Evolutionary conservation across 352 stramenopile genomes (phyloP).

Genomic region (Globisporangium sylvaticum): DNA sequence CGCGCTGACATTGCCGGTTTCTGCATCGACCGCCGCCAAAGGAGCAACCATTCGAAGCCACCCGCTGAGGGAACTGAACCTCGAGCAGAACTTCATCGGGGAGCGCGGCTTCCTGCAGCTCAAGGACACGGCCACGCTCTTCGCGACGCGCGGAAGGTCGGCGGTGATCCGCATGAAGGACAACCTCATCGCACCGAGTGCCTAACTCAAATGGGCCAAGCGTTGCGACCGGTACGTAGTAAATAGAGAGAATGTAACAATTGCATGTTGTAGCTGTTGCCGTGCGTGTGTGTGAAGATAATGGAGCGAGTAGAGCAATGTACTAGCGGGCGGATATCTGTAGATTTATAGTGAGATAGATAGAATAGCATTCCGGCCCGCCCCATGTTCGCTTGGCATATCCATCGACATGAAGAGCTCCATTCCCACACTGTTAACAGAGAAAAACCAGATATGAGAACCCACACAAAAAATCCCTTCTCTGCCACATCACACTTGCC

Average conservation of each 20-base stretch:
- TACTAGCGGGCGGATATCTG: not conserved
- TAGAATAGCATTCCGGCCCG: not conserved
- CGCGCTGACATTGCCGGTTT: conserved; percentile 12
- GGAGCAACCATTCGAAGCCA: not conserved
- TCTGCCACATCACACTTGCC: not conserved
- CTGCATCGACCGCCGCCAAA: conserved; percentile 12
- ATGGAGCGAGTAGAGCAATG: not conserved
- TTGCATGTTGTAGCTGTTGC: not conserved
- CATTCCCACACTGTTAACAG: not conserved
- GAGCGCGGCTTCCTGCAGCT: conserved; percentile 43
- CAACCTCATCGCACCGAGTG: conserved; percentile 24
- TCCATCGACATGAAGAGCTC: not conserved
- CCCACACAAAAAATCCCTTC: not conserved
- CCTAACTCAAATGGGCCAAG: not conserved
- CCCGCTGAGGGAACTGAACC: conserved; percentile 21
- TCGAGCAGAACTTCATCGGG: conserved; percentile 59
- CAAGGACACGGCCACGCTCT: conserved; percentile 29
- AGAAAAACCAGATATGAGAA: conserved; percentile 8
- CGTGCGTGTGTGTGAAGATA: not conserved
- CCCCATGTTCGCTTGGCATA: not conserved
- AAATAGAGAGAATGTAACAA: conserved; percentile 1
- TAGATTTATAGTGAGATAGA: not conserved
- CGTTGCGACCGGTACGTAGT: not conserved
- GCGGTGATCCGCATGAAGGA: conserved; percentile 31
- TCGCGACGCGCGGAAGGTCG: conserved; percentile 17